phyloP scores from a whole-genome alignment of 441 rosid genomes.

The Isatis lusitanica region DNA sequence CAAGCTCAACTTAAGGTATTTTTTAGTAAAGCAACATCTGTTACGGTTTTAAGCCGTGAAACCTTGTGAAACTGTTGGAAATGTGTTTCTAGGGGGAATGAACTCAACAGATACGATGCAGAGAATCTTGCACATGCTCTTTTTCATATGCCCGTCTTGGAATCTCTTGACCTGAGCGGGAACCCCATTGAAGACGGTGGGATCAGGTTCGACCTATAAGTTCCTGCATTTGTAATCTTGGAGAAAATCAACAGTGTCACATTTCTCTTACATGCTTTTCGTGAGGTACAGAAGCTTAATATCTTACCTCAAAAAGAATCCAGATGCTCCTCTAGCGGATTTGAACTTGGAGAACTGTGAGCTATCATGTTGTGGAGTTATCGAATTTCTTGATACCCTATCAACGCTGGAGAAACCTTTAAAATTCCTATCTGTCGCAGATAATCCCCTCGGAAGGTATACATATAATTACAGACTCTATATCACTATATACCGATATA shows the following conservation, averaged over 20 bases:
- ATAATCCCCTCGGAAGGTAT: slow-evolving; percentile 81
- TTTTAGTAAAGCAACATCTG: not conserved
- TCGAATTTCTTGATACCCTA: slow-evolving; percentile 56
- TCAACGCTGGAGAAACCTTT: slow-evolving; percentile 50
- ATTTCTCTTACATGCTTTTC: slow-evolving; percentile 33
- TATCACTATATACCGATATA: slow-evolving; percentile 1
- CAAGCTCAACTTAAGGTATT: slow-evolving; percentile 72
- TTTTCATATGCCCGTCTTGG: slow-evolving; percentile 66
- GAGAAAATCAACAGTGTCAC: not conserved
- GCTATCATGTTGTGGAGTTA: slow-evolving; percentile 64
- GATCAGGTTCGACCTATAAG: slow-evolving; percentile 55
- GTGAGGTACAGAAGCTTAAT: slow-evolving; percentile 64
- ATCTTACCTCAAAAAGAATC: slow-evolving; percentile 61
- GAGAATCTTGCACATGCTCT: slow-evolving; percentile 59
- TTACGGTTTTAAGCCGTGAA: slow-evolving; percentile 14
- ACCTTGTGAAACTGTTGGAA: slow-evolving; percentile 21
- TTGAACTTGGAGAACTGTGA: slow-evolving; percentile 77
- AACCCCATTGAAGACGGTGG: slow-evolving; percentile 81
- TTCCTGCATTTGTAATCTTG: slow-evolving; percentile 15
- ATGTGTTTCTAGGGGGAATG: slow-evolving; percentile 61
- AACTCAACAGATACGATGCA: slow-evolving; percentile 63
- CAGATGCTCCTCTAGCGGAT: slow-evolving; percentile 50
- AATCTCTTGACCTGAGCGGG: slow-evolving; percentile 74
- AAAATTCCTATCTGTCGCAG: slow-evolving; percentile 68
- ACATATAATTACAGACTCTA: not conserved